Evolutionary conservation across 2,329 filamentous ascomycete genomes (phyloP).

Genomic region (Colletotrichum spaethianum): DNA sequence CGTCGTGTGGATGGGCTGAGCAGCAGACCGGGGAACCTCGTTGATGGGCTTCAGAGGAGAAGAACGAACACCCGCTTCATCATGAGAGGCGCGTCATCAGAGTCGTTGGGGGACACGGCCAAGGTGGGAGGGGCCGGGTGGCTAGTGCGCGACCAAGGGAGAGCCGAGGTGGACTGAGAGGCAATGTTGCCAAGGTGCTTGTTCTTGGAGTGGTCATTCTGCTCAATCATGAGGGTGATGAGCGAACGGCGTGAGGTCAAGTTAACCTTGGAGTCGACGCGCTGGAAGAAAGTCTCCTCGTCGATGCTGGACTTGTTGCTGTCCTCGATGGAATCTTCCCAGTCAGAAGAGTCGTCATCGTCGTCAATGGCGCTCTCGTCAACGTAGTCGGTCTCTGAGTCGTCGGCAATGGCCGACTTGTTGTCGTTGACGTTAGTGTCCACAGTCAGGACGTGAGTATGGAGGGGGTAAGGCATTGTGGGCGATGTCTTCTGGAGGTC

Average conservation of each 20-base stretch:
- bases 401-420: constrained; percentile 62
- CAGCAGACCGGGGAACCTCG: constrained; percentile 75
- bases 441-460: constrained; percentile 90
- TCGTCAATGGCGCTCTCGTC: constrained; percentile 88
- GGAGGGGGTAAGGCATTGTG: constrained; percentile 56
- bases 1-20: constrained; percentile 84
- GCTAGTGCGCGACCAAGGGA: constrained; percentile 73
- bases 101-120: constrained; percentile 69
- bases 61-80: constrained; percentile 72
- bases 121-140: constrained; percentile 58
- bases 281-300: constrained; percentile 85
- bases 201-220: constrained; percentile 72
- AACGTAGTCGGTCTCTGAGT: constrained; percentile 76
- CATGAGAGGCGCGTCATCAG: constrained; percentile 73
- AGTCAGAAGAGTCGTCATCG: constrained; percentile 74
- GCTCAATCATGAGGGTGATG: constrained; percentile 88
- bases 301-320: constrained; percentile 88
- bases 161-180: constrained; percentile 76
- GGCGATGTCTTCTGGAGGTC: not conserved
- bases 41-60: constrained; percentile 68
- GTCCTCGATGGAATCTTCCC: constrained; percentile 81
- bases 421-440: constrained; percentile 74
- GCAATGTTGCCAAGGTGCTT: constrained; percentile 78
- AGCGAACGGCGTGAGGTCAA: constrained; percentile 89
- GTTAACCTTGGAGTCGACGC: constrained; percentile 90